Base-by-base conservation (phyloP, 345 rosid species). In the Combretum micranthum region DNA sequence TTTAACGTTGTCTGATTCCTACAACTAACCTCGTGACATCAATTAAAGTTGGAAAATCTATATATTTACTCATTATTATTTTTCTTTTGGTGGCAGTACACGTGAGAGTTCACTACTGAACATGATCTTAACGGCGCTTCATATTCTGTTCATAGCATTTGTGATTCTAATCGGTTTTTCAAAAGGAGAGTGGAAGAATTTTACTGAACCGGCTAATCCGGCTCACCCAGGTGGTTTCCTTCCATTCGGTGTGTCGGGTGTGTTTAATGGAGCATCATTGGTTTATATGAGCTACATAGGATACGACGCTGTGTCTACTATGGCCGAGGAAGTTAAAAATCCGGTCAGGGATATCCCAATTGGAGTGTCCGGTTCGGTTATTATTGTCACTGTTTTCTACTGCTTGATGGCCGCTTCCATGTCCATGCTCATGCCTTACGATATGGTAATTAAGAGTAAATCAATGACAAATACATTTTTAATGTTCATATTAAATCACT, bases 251-350 rank as follows among this genome's bases (percentile, higher is more conserved):
- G 81, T 64, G 25, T 32, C 82, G 7, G 98, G 98, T 0, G 95
- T 84, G 20, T 82, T 92, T 64, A 78, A 74, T 12, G 98, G 93
- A 20, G 95, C 98, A 0, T 85, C 96, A 0, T 63, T 73, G 86
- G 98, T 92, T 15, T 92, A 88, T 42, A 1, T 92, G 37, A 88
- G 98, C 55, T 92, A 92, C 48, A 92, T 92, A 0, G 98, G 98
- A 6, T 92, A 92, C 80, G 98, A 92, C 67, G 93, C 97, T 62
- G 95, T 92, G 48, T 88, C 98, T 0, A 92, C 98, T 14, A 82
- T 92, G 86, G 90, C 98, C 8, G 98, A 92, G 66, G 98, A 92
- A 73, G 95, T 88, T 6, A 62, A 64, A 32, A 51, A 92, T 56
- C 98, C 98, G 1, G 89, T 80, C 1, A 84, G 77, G 69, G 95